Percentiles rank a stretch among this genome's conserved stretches.
Evolutionary conservation across 208 protist genomes (phyloP).

Genomic region (Trichomonas vaginalis): DNA sequence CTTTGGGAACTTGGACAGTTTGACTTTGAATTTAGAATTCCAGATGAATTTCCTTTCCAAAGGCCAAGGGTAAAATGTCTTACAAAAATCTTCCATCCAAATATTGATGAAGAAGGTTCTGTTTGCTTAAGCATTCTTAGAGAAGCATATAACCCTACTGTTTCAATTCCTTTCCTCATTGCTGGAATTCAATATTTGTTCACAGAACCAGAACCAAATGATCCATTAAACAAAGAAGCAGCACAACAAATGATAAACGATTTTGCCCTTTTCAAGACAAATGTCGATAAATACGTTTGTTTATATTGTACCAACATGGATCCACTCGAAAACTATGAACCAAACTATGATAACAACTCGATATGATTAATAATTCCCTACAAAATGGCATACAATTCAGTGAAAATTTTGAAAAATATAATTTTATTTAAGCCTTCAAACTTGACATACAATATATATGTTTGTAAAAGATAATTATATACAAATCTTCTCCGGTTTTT

Average conservation of each 20-base stretch:
- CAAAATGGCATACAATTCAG: too few relatives aligned
- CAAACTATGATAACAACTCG: too few relatives aligned
- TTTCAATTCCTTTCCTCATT: not conserved
- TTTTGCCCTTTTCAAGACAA: not conserved
- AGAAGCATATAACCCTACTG: not conserved
- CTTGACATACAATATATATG: too few relatives aligned
- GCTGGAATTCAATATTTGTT: not conserved
- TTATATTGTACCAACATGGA: not conserved
- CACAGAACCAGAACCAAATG: not conserved
- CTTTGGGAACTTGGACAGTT: not conserved
- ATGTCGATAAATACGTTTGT: not conserved
- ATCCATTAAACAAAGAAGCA: constrained; percentile 12
- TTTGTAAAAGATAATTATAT: too few relatives aligned
- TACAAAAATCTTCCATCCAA: not conserved
- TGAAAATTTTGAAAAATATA: too few relatives aligned
- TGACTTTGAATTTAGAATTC: not conserved
- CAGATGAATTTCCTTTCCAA: not conserved
- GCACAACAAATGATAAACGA: not conserved
- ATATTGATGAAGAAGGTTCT: not conserved
- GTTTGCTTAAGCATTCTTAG: not conserved
- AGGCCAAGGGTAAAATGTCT: not conserved
- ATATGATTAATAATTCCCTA: too few relatives aligned
- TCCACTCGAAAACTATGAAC: too few relatives aligned
- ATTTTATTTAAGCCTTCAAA: too few relatives aligned
- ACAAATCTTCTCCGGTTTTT: too few relatives aligned